A percentile compares a stretch with the other conserved stretches of the same genome.
These are phyloP conservation scores for Dissophora globulifera DNA, from an alignment of 192 early-diverging fungal species.

Conservation along the genomic window DNA sequence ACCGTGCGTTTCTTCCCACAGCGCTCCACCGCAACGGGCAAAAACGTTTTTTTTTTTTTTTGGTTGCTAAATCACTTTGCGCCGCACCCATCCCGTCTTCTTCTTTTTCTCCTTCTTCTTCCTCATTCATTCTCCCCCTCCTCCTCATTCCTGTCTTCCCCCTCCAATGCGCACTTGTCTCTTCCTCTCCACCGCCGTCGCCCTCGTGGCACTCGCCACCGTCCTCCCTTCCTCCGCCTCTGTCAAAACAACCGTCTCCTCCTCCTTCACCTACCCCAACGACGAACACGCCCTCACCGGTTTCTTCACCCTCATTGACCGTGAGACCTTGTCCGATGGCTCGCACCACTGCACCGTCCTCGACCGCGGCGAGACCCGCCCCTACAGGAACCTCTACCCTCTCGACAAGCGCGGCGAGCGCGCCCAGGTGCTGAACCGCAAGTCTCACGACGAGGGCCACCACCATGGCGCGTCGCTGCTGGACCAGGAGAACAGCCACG, in stretches of 20 bases:
- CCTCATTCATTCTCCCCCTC: no score
- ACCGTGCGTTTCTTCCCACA: no score
- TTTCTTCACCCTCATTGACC: slow-evolving; percentile 28
- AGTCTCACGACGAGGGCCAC: slow-evolving; percentile 26
- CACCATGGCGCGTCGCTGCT: slow-evolving; percentile 13
- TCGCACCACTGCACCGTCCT: slow-evolving; percentile 25
- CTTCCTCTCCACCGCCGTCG: slow-evolving; percentile 40
- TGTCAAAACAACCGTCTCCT: not conserved
- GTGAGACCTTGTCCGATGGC: not conserved
- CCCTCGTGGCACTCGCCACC: slow-evolving; percentile 21
- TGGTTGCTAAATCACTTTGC: no score
- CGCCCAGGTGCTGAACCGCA: slow-evolving; percentile 20
- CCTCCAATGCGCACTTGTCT: slow-evolving; percentile 39
- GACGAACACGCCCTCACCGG: slow-evolving; percentile 19
- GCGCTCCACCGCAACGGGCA: no score
- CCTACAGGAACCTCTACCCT: slow-evolving; percentile 41
- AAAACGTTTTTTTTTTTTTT: no score
- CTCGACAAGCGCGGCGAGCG: slow-evolving; percentile 16
- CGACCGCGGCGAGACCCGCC: slow-evolving; percentile 28
- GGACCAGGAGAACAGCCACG: slow-evolving; percentile 12
- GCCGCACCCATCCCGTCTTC: no score
- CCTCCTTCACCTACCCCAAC: slow-evolving; percentile 18
- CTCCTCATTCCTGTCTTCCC: no score
- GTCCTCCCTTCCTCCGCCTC: not conserved
- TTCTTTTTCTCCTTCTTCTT: no score